These are phyloP conservation scores for Penicillium griseofulvum DNA, from an alignment of 2,329 filamentous ascomycete species.

Conservation along the genomic window DNA sequence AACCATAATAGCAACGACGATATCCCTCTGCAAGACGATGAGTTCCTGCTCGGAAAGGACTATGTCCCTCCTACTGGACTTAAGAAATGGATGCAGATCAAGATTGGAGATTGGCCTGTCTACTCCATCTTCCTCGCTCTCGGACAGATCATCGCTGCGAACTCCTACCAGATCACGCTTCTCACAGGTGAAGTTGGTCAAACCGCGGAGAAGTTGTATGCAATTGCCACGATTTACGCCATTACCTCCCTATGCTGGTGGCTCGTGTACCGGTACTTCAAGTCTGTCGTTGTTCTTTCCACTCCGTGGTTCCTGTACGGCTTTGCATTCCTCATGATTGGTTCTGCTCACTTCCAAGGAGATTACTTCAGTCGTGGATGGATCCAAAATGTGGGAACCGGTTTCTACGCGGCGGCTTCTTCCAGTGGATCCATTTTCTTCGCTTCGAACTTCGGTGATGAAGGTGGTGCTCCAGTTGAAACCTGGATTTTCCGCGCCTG, in stretches of 20 bases:
- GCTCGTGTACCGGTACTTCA: slow-evolving; percentile 58
- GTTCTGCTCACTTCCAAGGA: slow-evolving; percentile 55
- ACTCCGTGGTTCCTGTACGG: slow-evolving; percentile 63
- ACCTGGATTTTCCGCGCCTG: slow-evolving; percentile 66
- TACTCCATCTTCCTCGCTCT: slow-evolving; percentile 62
- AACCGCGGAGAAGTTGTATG: slow-evolving; percentile 59
- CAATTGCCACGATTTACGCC: slow-evolving; percentile 59
- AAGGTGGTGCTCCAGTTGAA: slow-evolving; percentile 61
- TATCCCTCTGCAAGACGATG: slow-evolving; percentile 40
- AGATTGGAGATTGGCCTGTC: slow-evolving; percentile 62
- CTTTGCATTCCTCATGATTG: slow-evolving; percentile 61
- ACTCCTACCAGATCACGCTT: slow-evolving; percentile 67
- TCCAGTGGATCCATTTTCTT: slow-evolving; percentile 64
- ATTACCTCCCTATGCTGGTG: slow-evolving; percentile 61
- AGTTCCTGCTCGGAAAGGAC: slow-evolving; percentile 58
- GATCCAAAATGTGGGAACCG: slow-evolving; percentile 61
- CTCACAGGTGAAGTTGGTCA: slow-evolving; percentile 64
- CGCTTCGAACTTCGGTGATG: slow-evolving; percentile 64
- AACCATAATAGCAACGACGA: slow-evolving; percentile 35
- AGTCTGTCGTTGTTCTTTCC: slow-evolving; percentile 57
- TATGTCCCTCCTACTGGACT: slow-evolving; percentile 59
- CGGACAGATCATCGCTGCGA: slow-evolving; percentile 63
- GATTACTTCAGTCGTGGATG: slow-evolving; percentile 46
- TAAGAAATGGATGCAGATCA: slow-evolving; percentile 54
- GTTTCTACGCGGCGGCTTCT: slow-evolving; percentile 61